Evolutionary conservation across 2,329 filamentous ascomycete genomes (phyloP).

Genomic region (Didymosphaeria variabile): DNA sequence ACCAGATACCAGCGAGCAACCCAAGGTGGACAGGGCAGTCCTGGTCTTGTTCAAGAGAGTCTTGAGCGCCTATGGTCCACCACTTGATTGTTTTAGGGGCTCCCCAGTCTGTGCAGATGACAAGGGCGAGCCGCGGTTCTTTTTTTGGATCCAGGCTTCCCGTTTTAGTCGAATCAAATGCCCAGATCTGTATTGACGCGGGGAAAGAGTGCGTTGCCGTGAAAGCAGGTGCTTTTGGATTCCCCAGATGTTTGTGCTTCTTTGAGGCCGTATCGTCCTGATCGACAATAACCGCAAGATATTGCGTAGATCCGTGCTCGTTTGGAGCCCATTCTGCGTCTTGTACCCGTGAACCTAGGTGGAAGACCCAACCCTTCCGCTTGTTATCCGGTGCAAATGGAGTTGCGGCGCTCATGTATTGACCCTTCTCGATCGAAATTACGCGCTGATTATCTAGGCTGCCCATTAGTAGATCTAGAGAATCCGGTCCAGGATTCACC

Average conservation of each 20-base stretch:
- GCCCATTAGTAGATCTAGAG: conserved; percentile 61
- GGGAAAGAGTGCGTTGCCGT: conserved; percentile 58
- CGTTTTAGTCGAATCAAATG: conserved; percentile 55
- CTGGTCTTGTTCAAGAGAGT: conserved; percentile 33
- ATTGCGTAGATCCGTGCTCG: conserved; percentile 59
- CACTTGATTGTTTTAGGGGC: conserved; percentile 64
- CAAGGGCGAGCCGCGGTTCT: conserved; percentile 58
- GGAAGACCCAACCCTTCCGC: conserved; percentile 63
- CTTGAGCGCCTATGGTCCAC: conserved; percentile 59
- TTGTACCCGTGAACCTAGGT: conserved; percentile 63
- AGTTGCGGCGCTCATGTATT: conserved; percentile 56
- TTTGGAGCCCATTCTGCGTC: conserved; percentile 58
- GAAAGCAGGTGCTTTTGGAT: conserved; percentile 58
- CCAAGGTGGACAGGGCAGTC: conserved; percentile 53
- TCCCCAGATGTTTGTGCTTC: conserved; percentile 41
- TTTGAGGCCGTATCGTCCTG: conserved; percentile 26
- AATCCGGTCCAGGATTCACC: conserved; percentile 37
- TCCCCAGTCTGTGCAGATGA: conserved; percentile 67
- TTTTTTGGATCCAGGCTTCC: conserved; percentile 54
- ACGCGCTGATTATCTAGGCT: conserved; percentile 55
- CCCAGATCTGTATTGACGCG: conserved; percentile 67
- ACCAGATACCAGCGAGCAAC: conserved; percentile 65
- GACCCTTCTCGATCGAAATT: conserved; percentile 53
- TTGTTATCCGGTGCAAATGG: conserved; percentile 37
- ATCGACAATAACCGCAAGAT: conserved; percentile 61